Evolutionary conservation across 2,329 filamentous ascomycete genomes (phyloP), one percentile per base, ranked within the genome.

Genomic region (Keithomyces neogunnii): DNA sequence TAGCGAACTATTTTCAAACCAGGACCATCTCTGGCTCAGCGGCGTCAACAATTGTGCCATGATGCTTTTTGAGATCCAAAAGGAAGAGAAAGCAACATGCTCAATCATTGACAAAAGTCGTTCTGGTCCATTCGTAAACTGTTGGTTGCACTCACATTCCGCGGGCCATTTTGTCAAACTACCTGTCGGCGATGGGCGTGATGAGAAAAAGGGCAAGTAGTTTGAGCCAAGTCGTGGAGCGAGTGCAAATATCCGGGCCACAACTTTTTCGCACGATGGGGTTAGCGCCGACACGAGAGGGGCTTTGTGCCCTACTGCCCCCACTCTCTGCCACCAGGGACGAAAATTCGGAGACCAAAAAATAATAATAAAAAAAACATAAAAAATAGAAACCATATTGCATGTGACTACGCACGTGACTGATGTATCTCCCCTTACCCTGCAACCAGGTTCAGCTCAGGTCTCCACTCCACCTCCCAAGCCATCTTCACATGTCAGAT

Each of bases 91-190:
- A 19, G 19, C 19, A 19, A 19, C 19, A 19, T 19, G 19, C 19
- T 19, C 26, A 29, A 39, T 52, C 50, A 54, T 52, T n/a, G 28
- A 11, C 31, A 45, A 28, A 32, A 50, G 19, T 11, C 32, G 31
- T 38, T 13, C 36, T 19, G 8, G 29, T 11, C 33, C 29, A 32
- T 39, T 11, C 13, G 28, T 11, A 19, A 29, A 31, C 3, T 3
- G n/a, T 42, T 45, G 30, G 38, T 43, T 50, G 29, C 55, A 77
- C 75, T 75, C 68, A 78, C 74, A 77, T 81, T 80, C 81, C 81
- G 72, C 81, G 77, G 70, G 77, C 80, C 81, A 85, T 85, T 66
- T 70, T 84, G 66, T 67, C 70, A 67, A 19, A 62, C 61, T 67
- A 66, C 63, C 63, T 69, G 61, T 57, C 59, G 60, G 65, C 50